Evolutionary conservation across 208 protist species (phyloP).

Genomic region (Phytomonas serpens): DNA sequence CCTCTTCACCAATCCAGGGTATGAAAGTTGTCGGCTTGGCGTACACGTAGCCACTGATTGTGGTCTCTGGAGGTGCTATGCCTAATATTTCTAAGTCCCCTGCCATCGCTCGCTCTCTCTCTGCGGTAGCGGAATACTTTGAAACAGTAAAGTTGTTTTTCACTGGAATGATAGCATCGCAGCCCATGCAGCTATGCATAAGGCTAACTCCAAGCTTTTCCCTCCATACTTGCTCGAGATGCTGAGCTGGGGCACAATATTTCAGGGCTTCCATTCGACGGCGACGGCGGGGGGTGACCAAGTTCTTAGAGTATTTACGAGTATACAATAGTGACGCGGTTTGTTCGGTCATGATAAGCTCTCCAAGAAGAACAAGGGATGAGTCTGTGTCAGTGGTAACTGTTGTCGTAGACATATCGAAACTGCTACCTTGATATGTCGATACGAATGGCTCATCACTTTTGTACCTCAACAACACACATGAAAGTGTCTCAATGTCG

Average conservation of each 20-base stretch:
- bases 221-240: constrained; percentile 36
- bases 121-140: constrained; percentile 10
- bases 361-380: constrained; percentile 43
- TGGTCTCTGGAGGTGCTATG: constrained; percentile 34
- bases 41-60: constrained; percentile 23
- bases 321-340: not conserved
- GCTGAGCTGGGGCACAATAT: constrained; percentile 20
- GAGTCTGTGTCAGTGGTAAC: not conserved
- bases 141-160: constrained; percentile 1
- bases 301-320: not conserved
- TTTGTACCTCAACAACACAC: constrained; percentile 8
- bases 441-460: constrained; percentile 4
- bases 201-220: constrained; percentile 35
- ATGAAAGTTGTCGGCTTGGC: constrained; percentile 20
- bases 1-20: constrained; percentile 29
- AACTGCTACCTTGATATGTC: not conserved
- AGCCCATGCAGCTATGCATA: constrained; percentile 31
- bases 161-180: constrained; percentile 14
- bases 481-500: constrained; percentile 13
- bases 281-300: not conserved
- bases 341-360: constrained; percentile 44
- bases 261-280: not conserved
- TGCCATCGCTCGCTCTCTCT: constrained; percentile 15
- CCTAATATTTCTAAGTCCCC: constrained; percentile 38
- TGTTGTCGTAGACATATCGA: not conserved